Base-by-base conservation (phyloP, 306 rosid species). In the Alnus glutinosa region DNA sequence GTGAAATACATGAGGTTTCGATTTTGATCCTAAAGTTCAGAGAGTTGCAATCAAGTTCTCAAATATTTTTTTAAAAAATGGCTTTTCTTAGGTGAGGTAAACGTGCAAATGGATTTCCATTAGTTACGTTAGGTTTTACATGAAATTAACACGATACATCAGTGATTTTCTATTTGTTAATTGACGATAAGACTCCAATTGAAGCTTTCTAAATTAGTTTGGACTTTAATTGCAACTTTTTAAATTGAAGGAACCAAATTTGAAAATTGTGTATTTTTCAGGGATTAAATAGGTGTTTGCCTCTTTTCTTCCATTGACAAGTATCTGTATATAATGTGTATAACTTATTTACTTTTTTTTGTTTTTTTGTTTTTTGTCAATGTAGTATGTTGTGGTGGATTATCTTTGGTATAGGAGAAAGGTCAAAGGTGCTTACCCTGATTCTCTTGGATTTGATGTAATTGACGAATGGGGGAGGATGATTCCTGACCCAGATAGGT, bases 391-490 rank as follows among this genome's bases (percentile, higher is more conserved):
- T 78, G 94, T 96, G 80, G 97, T 91, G 88, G 99, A 96, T 89
- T 96, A 80, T 88, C 97, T 96, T 30, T 96, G 98, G 99, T 96
- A 93, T 86, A 91, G 99, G 84, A 88, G 81, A 83, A 87, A 84
- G 77, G 92, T 90, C 70, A 78, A 85, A 2, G 99, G 99, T 50
- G 99, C 99, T 72, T 79, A 74, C 75, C 15, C 86, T 0, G 90
- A 95, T 81, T 93, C 98, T 70, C 92, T 88, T 80, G 99, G 99
- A 75, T 91, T 89, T 68, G 99, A 96, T 71, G 93, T 91, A 62
- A 96, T 93, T 23, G 99, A 96, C 79, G 71, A 90, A 79, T 91
- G 99, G 99, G 98, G 99, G 64, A 96, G 99, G 85, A 84, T 92
- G 89, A 32, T 73, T 7, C 99, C 99, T 5, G 99, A 93, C 78